phyloP scores from a whole-genome alignment of 1,284 basidiomycete genomes.

The Austroboletus novae-zelandiae region DNA sequence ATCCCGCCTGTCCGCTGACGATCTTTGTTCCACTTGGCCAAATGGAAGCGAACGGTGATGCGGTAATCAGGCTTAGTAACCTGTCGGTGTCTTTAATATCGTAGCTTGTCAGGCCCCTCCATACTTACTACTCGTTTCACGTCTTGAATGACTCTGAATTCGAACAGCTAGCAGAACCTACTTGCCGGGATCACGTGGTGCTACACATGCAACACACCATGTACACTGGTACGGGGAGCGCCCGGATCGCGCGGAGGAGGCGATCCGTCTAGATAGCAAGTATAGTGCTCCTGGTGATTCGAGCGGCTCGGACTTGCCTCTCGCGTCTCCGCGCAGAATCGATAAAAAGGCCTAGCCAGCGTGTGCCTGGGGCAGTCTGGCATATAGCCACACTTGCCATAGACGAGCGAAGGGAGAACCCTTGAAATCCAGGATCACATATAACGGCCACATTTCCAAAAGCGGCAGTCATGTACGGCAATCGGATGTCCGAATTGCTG shows the following conservation, averaged over 20 bases:
- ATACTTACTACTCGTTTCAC: constrained; percentile 28
- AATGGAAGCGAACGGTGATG: constrained; percentile 22
- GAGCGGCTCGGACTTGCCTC: constrained; percentile 7
- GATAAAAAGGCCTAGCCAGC: constrained; percentile 1
- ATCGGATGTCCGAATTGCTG: constrained; percentile 4
- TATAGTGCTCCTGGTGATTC: constrained; percentile 11
- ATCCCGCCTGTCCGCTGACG: constrained; percentile 11
- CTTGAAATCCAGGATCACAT: constrained; percentile 7
- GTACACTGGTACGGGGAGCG: not conserved
- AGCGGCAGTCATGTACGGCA: constrained; percentile 3
- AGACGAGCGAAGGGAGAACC: constrained; percentile 10
- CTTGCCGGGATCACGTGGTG: constrained; percentile 29
- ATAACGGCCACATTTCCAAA: constrained; percentile 13
- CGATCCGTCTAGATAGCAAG: constrained; percentile 11
- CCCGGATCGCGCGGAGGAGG: too few relatives aligned
- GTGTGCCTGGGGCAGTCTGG: constrained; percentile 15
- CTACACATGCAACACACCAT: constrained; percentile 5
- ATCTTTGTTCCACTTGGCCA: constrained; percentile 17
- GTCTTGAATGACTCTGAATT: constrained; percentile 8
- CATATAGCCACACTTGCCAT: constrained; percentile 11
- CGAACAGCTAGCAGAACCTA: constrained; percentile 15
- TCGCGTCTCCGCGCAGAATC: constrained; percentile 8
- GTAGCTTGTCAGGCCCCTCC: constrained; percentile 16
- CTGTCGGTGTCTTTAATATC: constrained; percentile 13
- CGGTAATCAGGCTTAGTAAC: constrained; percentile 8